Conservation (phyloP, 805 yeast species). For the Grigorovia yakushimaensis region DNA sequence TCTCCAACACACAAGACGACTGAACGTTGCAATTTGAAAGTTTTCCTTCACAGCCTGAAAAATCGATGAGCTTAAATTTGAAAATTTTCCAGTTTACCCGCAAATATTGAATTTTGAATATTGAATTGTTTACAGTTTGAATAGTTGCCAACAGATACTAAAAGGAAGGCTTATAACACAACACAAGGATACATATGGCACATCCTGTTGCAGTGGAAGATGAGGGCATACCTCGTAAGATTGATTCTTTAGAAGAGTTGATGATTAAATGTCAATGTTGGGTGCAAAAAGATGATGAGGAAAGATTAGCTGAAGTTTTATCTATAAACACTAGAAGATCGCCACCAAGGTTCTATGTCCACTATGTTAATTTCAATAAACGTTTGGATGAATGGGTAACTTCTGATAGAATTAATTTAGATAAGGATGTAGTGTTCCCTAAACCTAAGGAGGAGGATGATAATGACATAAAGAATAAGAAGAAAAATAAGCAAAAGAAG, state of each 20-base stretch:
- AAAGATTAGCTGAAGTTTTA: conserved; percentile 74
- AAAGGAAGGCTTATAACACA: too few relatives aligned
- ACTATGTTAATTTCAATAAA: conserved; percentile 88
- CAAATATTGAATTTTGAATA: not conserved
- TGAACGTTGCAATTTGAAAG: too few relatives aligned
- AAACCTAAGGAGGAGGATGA: conserved; percentile 43
- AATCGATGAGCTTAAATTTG: not conserved
- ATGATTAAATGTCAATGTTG: conserved; percentile 72
- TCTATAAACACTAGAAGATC: conserved; percentile 69
- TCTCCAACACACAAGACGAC: not conserved
- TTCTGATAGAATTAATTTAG: conserved; percentile 58
- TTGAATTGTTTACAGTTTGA: not conserved
- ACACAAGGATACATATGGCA: too few relatives aligned
- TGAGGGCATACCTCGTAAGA: conserved; percentile 21
- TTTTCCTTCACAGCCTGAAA: not conserved
- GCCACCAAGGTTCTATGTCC: conserved; percentile 77
- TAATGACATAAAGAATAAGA: conserved; percentile 28
- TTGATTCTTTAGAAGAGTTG: conserved; percentile 39
- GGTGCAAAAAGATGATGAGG: conserved; percentile 72
- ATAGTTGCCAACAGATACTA: too few relatives aligned
- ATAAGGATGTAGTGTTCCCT: conserved; percentile 64
- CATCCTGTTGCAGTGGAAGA: conserved; percentile 9
- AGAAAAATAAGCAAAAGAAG: conserved; percentile 31
- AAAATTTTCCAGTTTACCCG: conserved; percentile 2
- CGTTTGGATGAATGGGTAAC: conserved; percentile 94